Conservation (phyloP, 331 rosid species). For the Rhamnella rubrinervis region DNA sequence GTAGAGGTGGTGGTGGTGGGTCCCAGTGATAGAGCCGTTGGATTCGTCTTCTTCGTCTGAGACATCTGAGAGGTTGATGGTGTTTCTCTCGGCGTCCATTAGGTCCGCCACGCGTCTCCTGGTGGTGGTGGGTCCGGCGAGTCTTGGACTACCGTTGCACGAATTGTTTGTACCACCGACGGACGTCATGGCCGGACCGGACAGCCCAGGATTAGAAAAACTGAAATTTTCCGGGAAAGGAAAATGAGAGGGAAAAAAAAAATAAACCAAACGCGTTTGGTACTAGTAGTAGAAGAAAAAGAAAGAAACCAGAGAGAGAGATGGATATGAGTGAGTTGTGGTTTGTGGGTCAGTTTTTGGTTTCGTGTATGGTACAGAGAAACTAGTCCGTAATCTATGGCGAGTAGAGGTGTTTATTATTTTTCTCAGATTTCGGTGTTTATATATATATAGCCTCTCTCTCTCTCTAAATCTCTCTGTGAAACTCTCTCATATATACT, state of each 20-base stretch:
- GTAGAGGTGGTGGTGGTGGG: slow-evolving; percentile 24
- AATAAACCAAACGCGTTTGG: not conserved
- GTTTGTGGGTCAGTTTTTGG: slow-evolving; percentile 12
- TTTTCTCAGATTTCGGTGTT: slow-evolving; percentile 1
- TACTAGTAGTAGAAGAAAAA: not conserved
- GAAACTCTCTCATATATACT: too few relatives aligned
- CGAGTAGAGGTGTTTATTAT: slow-evolving; percentile 18
- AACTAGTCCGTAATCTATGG: slow-evolving; percentile 38
- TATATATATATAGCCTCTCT: not conserved
- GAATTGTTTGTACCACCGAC: slow-evolving; percentile 48
- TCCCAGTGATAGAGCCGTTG: slow-evolving; percentile 28
- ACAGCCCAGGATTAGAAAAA: not conserved
- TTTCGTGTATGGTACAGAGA: not conserved
- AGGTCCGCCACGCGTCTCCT: slow-evolving; percentile 80
- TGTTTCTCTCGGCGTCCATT: slow-evolving; percentile 33
- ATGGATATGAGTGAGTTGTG: not conserved
- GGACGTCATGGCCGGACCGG: slow-evolving; percentile 59
- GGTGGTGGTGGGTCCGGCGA: slow-evolving; percentile 61
- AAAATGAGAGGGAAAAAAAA: slow-evolving; percentile 2
- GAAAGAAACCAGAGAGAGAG: not conserved
- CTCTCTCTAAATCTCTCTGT: not conserved
- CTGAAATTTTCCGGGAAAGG: not conserved
- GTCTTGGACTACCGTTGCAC: slow-evolving; percentile 43
- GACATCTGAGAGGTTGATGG: slow-evolving; percentile 32
- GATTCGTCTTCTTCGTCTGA: slow-evolving; percentile 38